Base-by-base conservation (phyloP, 805 yeast species). In the Wickerhamomyces xylosicus region DNA sequence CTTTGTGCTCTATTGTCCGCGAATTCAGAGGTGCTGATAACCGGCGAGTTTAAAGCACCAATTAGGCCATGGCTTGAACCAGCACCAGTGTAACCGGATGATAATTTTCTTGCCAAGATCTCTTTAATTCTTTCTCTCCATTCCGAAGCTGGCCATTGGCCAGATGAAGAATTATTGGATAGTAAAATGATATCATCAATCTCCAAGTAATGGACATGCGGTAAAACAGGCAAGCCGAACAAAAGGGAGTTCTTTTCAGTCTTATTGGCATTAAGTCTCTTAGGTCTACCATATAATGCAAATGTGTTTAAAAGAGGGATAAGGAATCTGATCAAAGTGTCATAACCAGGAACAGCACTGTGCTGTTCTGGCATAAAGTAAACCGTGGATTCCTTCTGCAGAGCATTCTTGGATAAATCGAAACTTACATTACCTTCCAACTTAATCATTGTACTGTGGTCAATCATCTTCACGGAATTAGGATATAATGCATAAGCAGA, bases 401-500 rank as follows among this genome's bases (percentile, higher is more conserved):
- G 57, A 15, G 69, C 71, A 31, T 67, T 63, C 41, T 66, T 65
- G 21, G 45, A 41, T n/a, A 70, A 65, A 39, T 72, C 71, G 47
- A 81, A 81, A 39, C 67, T 62, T 25, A 89, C 85, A 32, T 72
- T 67, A 36, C 96, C 97, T 55, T 89, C 96, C 39, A 90, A 58
- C 56, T 92, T 92, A 54, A 90, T 72, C 72, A 92, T 77, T 2
- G 97, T 85, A 38, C 90, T 78, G 44, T 78, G 78, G 61, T 90
- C 95, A 45, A 92, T 83, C 45, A 90, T 72, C 44, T 74, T 65
- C 19, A 80, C 79, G 36, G 87, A 71, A 52, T 85, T 87, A 11
- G 98, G 98, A 59, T 86, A 92, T n/a, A 89, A 78, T 1, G 98
- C 97, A 47, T 82, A 80, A 17, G 85, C 79, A 7, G 86, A 74